Evolutionary conservation across 2,329 filamentous ascomycete genomes (phyloP), one percentile per base, ranked within the genome.

Genomic region (Cladorrhinum sp.): DNA sequence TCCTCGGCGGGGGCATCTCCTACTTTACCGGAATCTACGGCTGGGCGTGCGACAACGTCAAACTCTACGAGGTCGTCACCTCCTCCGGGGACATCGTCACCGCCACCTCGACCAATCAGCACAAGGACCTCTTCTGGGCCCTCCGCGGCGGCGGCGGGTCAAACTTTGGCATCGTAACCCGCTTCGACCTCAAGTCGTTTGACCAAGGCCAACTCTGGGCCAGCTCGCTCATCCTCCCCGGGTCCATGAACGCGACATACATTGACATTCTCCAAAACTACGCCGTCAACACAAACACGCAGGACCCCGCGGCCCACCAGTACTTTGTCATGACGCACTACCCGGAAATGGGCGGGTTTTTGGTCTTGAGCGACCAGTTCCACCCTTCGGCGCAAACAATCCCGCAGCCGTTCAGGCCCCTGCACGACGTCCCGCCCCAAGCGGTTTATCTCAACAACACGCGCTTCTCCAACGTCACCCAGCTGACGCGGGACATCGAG

Each of bases 1-100:
- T 76, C 3, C 74, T 81, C 0, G 79, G 79, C 6, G 78, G 81
- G 26, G 82, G 82, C 10, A 76, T 82, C 23, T 80, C 79, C 1
- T 82, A 75, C 70, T 79, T 81, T 65, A 74, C 77, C 2, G 74
- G 75, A 0, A 70, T 69, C 0, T 69, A 76, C 24, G 81, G 82
- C 2, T 79, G 77, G 68, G 77, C 74, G 6, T 80, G 77, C 59
- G 80, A 82, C 66, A 79, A 75, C 16, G 74, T 81, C 10, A 65
- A 67, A 28, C 75, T 73, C 26, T 81, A 73, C 54, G 72, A 83
- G 63, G 72, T 85, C 8, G 80, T 85, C 0, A 72, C 82, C 1
- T 76, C 77, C 0, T 72, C 75, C 10, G 81, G 81, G 0, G 62
- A 68, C 0, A 72, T 83, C 12, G 71, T 83, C 26, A 72, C 73